A percentile compares a stretch with the other conserved stretches of the same genome.
phyloP scores from a whole-genome alignment of 495 filamentous ascomycete genomes.

The Penicillium diatomitis region DNA sequence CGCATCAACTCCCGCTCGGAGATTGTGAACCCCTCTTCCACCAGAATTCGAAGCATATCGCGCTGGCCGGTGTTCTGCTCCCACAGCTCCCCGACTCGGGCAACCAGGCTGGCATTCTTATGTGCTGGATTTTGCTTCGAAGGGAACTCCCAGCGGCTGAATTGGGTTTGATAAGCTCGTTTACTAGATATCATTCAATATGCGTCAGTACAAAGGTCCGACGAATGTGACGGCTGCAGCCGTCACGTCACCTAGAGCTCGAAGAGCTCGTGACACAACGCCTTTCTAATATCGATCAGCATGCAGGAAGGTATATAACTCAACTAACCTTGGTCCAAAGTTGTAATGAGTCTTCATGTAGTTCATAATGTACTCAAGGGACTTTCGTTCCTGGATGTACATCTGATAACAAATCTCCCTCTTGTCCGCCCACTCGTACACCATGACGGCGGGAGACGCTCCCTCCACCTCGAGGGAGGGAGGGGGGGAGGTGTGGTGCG shows the following conservation, averaged over 20 bases:
- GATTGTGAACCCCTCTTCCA: conserved; percentile 61
- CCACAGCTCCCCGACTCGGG: conserved; percentile 67
- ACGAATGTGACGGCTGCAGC: too few species aligned
- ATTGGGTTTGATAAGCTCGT: conserved; percentile 63
- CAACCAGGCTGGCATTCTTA: conserved; percentile 55
- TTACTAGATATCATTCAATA: conserved; percentile 40
- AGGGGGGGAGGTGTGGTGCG: neutral
- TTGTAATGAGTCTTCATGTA: conserved; percentile 50
- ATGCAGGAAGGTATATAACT: too few species aligned
- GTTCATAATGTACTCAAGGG: conserved; percentile 58
- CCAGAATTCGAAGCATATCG: conserved; percentile 63
- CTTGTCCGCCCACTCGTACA: conserved; percentile 68
- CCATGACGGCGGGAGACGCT: conserved; percentile 40
- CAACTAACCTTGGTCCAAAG: conserved; percentile 54
- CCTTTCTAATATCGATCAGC: too few species aligned
- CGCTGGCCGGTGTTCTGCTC: conserved; percentile 57
- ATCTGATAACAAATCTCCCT: conserved; percentile 57
- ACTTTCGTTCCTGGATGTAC: conserved; percentile 65
- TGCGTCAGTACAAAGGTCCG: neutral
- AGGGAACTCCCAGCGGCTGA: conserved; percentile 72
- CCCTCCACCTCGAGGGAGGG: conserved; percentile 20
- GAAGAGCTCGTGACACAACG: too few species aligned
- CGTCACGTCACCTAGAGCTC: too few species aligned
- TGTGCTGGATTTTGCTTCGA: conserved; percentile 60
- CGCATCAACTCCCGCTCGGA: conserved; percentile 59